These are phyloP conservation scores for Chenopodium berlandieri DNA, from an alignment of 148 eudicot genomes.

Conservation along the genomic window DNA sequence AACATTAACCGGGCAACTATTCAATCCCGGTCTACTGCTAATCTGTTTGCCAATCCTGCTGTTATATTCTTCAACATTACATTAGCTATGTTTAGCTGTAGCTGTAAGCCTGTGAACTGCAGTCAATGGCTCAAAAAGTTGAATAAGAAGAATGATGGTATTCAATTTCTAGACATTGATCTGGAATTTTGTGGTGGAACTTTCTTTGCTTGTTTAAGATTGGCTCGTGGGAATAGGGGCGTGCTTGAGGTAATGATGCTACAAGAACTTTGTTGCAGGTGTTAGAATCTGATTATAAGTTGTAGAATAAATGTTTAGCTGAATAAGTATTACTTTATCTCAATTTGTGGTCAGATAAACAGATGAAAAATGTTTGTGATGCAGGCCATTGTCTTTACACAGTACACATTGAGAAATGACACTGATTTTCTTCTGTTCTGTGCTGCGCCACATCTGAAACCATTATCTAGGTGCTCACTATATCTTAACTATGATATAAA, in stretches of 20 bases:
- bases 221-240: conserved; percentile 75
- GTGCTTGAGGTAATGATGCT: conserved; percentile 65
- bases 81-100: conserved; percentile 59
- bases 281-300: conserved; percentile 7
- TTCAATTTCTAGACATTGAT: conserved; percentile 68
- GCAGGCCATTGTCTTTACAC: conserved; percentile 79
- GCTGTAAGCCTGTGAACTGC: conserved; percentile 86
- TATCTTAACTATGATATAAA: conserved; percentile 9
- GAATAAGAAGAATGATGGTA: conserved; percentile 64
- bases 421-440: conserved; percentile 58
- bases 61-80: conserved; percentile 64
- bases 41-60: conserved; percentile 82
- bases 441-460: conserved; percentile 56
- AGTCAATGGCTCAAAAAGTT: conserved; percentile 84
- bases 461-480: conserved; percentile 52
- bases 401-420: conserved; percentile 74
- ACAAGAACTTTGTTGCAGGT: conserved; percentile 6
- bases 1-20: conserved; percentile 61
- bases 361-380: conserved; percentile 22
- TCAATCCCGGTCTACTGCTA: conserved; percentile 56
- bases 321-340: not conserved
- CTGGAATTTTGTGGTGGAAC: conserved; percentile 76
- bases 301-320: not conserved
- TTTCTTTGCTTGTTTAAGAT: conserved; percentile 75
- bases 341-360: conserved; percentile 3